Percentiles rank a stretch among this genome's conserved stretches.
These are phyloP conservation scores for Teratosphaeria viscida DNA, from an alignment of 2,329 filamentous ascomycete species.

Conservation along the genomic window DNA sequence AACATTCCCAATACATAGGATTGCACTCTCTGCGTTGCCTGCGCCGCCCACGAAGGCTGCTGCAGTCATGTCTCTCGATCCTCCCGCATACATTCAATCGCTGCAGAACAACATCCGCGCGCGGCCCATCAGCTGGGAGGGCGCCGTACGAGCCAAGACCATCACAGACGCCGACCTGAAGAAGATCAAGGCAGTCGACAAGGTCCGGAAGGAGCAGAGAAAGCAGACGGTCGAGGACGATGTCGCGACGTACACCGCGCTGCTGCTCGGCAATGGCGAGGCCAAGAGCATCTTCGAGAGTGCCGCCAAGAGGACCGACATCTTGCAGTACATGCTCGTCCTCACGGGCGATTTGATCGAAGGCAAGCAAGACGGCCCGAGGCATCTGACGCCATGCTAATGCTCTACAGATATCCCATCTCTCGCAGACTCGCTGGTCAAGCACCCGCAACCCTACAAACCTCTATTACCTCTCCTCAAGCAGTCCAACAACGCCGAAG, in stretches of 20 bases:
- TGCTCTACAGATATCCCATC: slow-evolving; percentile 58
- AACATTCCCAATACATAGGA: neutral
- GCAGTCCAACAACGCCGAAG: slow-evolving; percentile 71
- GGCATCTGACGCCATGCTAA: slow-evolving; percentile 12
- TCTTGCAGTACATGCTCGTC: slow-evolving; percentile 90
- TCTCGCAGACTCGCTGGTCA: slow-evolving; percentile 65
- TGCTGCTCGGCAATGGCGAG: slow-evolving; percentile 62
- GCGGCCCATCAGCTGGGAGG: slow-evolving; percentile 94
- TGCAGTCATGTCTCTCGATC: slow-evolving; percentile 73
- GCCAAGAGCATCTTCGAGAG: slow-evolving; percentile 72
- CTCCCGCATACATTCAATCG: slow-evolving; percentile 75
- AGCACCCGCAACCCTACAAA: slow-evolving; percentile 59
- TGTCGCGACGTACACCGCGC: slow-evolving; percentile 63
- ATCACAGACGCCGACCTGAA: slow-evolving; percentile 88
- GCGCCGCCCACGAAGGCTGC: neutral
- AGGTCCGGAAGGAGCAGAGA: slow-evolving; percentile 84
- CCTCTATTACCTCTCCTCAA: slow-evolving; percentile 77
- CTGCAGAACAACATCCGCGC: slow-evolving; percentile 96
- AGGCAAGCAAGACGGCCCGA: slow-evolving; percentile 41
- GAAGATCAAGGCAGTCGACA: slow-evolving; percentile 94
- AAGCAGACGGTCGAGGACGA: slow-evolving; percentile 72
- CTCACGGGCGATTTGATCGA: slow-evolving; percentile 79
- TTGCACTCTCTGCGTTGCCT: neutral
- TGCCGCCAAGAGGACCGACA: slow-evolving; percentile 74
- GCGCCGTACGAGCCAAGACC: slow-evolving; percentile 82